Evolutionary conservation across 345 rosid genomes (phyloP).

Genomic region (Pistacia integerrima): DNA sequence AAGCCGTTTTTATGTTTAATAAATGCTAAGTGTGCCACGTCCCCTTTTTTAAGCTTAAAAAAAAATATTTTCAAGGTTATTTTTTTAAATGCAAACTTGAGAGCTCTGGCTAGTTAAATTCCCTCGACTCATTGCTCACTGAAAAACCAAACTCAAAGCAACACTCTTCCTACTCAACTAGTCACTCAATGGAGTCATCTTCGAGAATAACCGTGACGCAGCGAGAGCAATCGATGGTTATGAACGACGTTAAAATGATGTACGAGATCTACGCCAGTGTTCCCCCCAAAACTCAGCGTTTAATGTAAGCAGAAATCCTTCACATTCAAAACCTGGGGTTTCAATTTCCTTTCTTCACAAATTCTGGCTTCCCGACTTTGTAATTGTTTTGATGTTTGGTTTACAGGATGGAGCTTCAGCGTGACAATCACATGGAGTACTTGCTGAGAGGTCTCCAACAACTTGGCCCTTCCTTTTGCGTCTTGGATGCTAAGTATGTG

Average conservation of each 20-base stretch:
- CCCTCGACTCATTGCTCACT: neutral
- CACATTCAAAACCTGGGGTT: neutral
- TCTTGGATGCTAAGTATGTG: constrained; percentile 77
- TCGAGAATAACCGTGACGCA: constrained; percentile 57
- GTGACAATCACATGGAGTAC: constrained; percentile 76
- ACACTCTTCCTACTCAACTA: neutral
- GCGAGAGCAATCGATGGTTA: constrained; percentile 65
- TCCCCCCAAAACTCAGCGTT: constrained; percentile 48
- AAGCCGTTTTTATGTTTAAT: too few relatives aligned
- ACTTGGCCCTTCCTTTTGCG: constrained; percentile 63
- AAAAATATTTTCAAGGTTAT: too few relatives aligned
- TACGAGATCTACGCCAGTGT: constrained; percentile 49
- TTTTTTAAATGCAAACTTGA: too few relatives aligned
- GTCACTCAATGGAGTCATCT: constrained; percentile 39
- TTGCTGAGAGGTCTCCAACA: constrained; percentile 59
- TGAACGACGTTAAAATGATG: constrained; percentile 56
- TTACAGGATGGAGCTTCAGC: constrained; percentile 74
- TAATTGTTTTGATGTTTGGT: constrained; percentile 5
- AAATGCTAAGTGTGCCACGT: too few relatives aligned
- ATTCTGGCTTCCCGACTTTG: neutral
- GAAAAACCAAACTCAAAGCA: neutral
- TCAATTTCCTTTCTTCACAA: neutral
- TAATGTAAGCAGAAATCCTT: constrained; percentile 40
- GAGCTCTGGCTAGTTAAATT: too few relatives aligned
- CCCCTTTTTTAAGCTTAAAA: too few relatives aligned